Percentiles rank a stretch among this genome's conserved stretches.
Conservation (phyloP, 2,329 filamentous ascomycete genomes). For the Bretziella fagacearum region DNA sequence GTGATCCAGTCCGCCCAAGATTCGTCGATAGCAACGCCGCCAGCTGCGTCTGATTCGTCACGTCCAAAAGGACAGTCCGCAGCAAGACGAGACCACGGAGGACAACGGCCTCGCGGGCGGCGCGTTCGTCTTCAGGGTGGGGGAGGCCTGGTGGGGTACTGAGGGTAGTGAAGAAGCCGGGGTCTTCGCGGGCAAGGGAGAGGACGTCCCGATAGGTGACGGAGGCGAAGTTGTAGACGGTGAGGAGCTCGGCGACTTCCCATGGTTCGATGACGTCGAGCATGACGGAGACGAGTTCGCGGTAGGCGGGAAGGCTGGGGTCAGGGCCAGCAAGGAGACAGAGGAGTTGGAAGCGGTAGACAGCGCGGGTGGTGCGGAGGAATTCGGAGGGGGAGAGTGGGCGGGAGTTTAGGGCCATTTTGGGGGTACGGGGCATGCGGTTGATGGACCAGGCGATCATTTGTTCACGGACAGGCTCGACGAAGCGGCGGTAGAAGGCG, state of each 20-base stretch:
- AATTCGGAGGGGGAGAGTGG: conserved; percentile 1
- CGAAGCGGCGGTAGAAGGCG: conserved; percentile 10
- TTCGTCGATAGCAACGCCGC: conserved; percentile 2
- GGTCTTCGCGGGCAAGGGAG: neutral
- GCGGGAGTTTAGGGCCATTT: neutral
- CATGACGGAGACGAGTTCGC: neutral
- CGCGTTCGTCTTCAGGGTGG: neutral
- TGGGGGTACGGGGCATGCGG: conserved; percentile 5
- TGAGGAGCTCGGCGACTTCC: conserved; percentile 12
- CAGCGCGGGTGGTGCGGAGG: conserved; percentile 7
- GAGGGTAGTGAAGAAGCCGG: neutral
- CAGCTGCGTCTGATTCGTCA: neutral
- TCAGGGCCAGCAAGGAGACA: conserved; percentile 4
- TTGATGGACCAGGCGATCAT: conserved; percentile 5
- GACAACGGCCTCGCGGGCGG: conserved; percentile 2
- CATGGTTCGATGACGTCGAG: conserved; percentile 12
- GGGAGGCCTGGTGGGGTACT: neutral
- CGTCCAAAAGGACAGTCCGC: conserved; percentile 7
- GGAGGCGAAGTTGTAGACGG: conserved; percentile 9
- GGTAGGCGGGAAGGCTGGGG: neutral
- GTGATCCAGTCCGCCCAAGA: too few relatives aligned
- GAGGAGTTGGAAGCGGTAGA: conserved; percentile 13
- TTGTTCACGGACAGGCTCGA: conserved; percentile 1
- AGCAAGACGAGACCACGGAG: conserved; percentile 7
- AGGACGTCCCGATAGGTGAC: conserved; percentile 9